Base-by-base conservation (phyloP, 164 flowering plant species). In the Litsea cubeba region DNA sequence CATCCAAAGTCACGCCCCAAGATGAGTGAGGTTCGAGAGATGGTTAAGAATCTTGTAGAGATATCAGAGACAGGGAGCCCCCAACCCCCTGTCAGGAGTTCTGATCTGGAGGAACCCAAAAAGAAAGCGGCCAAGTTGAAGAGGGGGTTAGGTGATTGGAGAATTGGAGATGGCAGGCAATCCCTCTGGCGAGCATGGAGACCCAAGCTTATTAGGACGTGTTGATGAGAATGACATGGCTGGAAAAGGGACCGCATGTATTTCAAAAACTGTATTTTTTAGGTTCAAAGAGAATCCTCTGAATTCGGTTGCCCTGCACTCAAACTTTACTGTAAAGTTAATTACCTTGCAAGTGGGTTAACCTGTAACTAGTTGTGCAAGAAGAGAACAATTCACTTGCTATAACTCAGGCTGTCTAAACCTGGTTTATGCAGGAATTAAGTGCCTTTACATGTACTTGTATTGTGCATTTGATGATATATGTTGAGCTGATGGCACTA, bases 21-120 rank as follows among this genome's bases (percentile, higher is more conserved):
- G 75, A 94, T 94, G 97, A 92, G 95, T 54, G 89, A 91, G 74
- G 89, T 94, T 23, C 67, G 87, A 77, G 90, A 87, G 77, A 87
- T 88, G 88, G 76, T 94, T 71, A 79, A 85, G 58, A 77, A 40
- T 49, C 82, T 92, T 17, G 77, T 83, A 69, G 90, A 88, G 46
- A 70, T 76, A 54, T 62, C 78, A 49, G 84, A 77, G 17, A 75
- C 8, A 20, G 85, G 77, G 25, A 76, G 81, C 71, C 86, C 91
- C 22, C 76, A 62, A 49, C 68, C 28, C 28, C 76, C 81, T 7
- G 10, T 80, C 74, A 84, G 79, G 70, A 76, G 64, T 50, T 62
- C 63, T 62, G 54, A 67, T 2, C 40, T 12, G 20, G 74, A 65
- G 25, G 76, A 66, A 24, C 73, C 79, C 11, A 80, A 71, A 67